A percentile compares a stretch with the other conserved stretches of the same genome.
phyloP scores from a whole-genome alignment of 2,329 filamentous ascomycete genomes.

The Phyllachora maydis region DNA sequence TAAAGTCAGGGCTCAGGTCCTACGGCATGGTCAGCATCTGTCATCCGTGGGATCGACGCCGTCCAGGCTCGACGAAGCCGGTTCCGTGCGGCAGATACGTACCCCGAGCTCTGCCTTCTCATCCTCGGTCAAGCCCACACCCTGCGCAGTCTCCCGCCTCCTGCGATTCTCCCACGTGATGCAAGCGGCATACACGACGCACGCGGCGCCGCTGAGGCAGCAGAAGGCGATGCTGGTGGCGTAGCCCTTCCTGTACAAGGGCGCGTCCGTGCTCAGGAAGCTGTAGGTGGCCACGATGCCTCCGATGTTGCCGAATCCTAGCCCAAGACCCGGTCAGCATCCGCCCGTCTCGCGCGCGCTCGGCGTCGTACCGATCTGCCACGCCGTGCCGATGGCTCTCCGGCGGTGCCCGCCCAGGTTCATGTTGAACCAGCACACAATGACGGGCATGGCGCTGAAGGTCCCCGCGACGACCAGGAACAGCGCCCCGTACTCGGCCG shows the following conservation, averaged over 20 bases:
- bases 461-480: slow-evolving; percentile 65
- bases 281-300: slow-evolving; percentile 60
- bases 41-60: too few species aligned
- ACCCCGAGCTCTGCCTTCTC: slow-evolving; percentile 19
- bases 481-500: slow-evolving; percentile 56
- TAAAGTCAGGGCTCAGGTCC: slow-evolving; percentile 15
- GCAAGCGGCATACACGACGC: slow-evolving; percentile 34
- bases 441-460: slow-evolving; percentile 78
- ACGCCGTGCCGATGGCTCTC: slow-evolving; percentile 49
- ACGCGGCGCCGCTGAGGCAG: slow-evolving; percentile 41
- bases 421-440: slow-evolving; percentile 70
- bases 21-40: slow-evolving; percentile 2
- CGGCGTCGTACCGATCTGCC: slow-evolving; percentile 55
- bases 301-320: slow-evolving; percentile 54
- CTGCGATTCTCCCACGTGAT: slow-evolving; percentile 39
- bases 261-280: slow-evolving; percentile 46
- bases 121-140: slow-evolving; percentile 11
- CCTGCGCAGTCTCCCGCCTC: slow-evolving; percentile 19
- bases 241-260: slow-evolving; percentile 52
- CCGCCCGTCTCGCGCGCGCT: too few species aligned
- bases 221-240: slow-evolving; percentile 58
- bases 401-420: slow-evolving; percentile 56
- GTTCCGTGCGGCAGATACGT: slow-evolving; percentile 6
- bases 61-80: neutral
- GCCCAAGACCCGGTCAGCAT: too few species aligned